Base-by-base conservation (phyloP, 1,284 basidiomycete species). In the Wolfiporia cocos region DNA sequence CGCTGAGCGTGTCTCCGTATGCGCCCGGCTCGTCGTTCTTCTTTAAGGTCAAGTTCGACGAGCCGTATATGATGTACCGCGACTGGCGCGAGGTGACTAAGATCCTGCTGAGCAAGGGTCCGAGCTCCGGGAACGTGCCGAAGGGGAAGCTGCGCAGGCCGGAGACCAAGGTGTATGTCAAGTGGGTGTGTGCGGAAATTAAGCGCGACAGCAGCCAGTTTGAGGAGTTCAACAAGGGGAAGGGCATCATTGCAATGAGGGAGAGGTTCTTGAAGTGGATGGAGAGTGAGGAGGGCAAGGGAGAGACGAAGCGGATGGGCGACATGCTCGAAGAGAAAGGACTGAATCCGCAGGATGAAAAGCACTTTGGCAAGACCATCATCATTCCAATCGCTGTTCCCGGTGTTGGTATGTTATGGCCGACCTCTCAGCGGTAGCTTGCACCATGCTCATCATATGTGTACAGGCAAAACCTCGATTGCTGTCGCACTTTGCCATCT, bases 1-100 rank as follows among this genome's bases (percentile, higher is more conserved):
- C 44, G 19, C 55, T 48, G 34, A 53, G 52, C 30, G 66, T 67
- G 26, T 74, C 78, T 7, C 92, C 91, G 0, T 94, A 94, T 57
- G 62, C 70, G 0, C 65, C 82, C 0, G 87, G 87, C 12, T 82
- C 89, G 5, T 84, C 90, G 0, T 96, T 98, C 73, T 98, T 99
- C 74, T 99, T 97, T 82, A 99, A 99, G 63, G 78, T 99, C 68
- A 99, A 99, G 63, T 99, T 97, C 62, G 93, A 98, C 63, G 92
- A 99, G 61, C 95, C 95, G 0, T 99, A 99, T 61, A 82, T 98
- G 69, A 95, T 96, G 81, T 98, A 98, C 65, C 83, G 96, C 38
- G 91, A 97, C 60, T 99, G 93, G 93, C 74, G 96, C 41, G 96
- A 99, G 65, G 74, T 95, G 38, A 98, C 96, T 5, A 87, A 92